Conservation (phyloP, 2,329 filamentous ascomycete species). For the Arthrocladium fulminans region DNA sequence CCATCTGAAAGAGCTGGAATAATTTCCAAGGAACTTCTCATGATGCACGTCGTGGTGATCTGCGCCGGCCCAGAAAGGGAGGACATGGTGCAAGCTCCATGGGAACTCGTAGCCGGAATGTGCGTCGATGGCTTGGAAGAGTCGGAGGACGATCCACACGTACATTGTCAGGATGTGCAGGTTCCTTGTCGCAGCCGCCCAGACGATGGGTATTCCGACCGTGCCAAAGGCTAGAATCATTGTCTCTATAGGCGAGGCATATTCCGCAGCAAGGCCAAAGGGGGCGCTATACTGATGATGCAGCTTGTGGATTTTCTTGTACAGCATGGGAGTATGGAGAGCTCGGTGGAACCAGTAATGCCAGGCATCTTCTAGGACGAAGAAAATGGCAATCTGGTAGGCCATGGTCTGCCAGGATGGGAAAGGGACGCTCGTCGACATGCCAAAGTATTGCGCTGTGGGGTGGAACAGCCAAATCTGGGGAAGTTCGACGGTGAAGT, state of each 20-base stretch:
- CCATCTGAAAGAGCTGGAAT: constrained; percentile 96
- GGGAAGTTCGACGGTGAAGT: constrained; percentile 95
- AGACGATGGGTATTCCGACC: constrained; percentile 72
- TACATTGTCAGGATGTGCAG: constrained; percentile 98
- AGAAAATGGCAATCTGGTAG: constrained; percentile 86
- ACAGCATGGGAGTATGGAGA: constrained; percentile 89
- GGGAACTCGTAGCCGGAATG: constrained; percentile 98
- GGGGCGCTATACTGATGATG: constrained; percentile 98
- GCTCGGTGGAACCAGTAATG: constrained; percentile 94
- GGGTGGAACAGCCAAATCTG: constrained; percentile 86
- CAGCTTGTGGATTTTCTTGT: constrained; percentile 96
- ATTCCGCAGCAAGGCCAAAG: constrained; percentile 92
- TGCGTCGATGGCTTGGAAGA: constrained; percentile 96
- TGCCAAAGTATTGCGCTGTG: constrained; percentile 83
- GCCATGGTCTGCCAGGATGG: constrained; percentile 77
- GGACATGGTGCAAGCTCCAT: constrained; percentile 88
- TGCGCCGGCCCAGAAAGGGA: constrained; percentile 96
- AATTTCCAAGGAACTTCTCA: constrained; percentile 98
- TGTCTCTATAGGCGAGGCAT: constrained; percentile 93
- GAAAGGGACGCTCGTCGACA: constrained; percentile 83
- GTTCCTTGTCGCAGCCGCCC: constrained; percentile 73
- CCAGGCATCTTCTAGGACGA: constrained; percentile 93
- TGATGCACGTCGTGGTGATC: constrained; percentile 96
- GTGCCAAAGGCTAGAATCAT: constrained; percentile 87
- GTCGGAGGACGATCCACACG: constrained; percentile 80